These are phyloP conservation scores for Litchi chinensis DNA, from an alignment of 345 rosid species.

Conservation along the genomic window DNA sequence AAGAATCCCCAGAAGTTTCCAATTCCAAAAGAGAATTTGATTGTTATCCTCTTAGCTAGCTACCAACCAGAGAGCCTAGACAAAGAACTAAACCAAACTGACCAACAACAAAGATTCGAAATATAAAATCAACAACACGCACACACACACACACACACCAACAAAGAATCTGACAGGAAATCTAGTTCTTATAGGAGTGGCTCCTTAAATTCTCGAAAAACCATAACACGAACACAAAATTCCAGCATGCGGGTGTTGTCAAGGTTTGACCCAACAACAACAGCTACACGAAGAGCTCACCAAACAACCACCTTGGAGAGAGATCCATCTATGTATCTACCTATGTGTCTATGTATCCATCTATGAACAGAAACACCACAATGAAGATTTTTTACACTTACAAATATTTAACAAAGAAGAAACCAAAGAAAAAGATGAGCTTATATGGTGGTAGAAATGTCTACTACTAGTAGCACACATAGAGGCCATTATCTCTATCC, in stretches of 20 bases:
- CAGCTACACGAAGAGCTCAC: not conserved
- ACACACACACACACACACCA: slow-evolving; percentile 6
- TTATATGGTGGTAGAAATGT: slow-evolving; percentile 56
- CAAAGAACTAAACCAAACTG: slow-evolving; percentile 32
- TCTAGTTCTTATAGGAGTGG: slow-evolving; percentile 17
- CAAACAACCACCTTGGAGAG: not conserved
- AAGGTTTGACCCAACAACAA: slow-evolving; percentile 38
- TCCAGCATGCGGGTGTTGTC: slow-evolving; percentile 23
- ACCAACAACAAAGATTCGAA: slow-evolving; percentile 35
- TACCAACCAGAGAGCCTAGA: slow-evolving; percentile 39
- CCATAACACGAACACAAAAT: slow-evolving; percentile 22
- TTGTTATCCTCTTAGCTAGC: slow-evolving; percentile 30
- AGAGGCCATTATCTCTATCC: slow-evolving; percentile 51
- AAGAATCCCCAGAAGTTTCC: slow-evolving; percentile 43
- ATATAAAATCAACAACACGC: slow-evolving; percentile 20
- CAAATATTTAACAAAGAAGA: slow-evolving; percentile 27
- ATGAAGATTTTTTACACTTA: not conserved
- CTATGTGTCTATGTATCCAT: slow-evolving; percentile 7
- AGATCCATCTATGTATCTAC: not conserved
- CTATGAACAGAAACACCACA: slow-evolving; percentile 12
- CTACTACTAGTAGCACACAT: slow-evolving; percentile 42
- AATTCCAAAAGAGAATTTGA: slow-evolving; percentile 37
- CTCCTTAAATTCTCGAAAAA: slow-evolving; percentile 27
- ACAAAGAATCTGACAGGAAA: slow-evolving; percentile 39
- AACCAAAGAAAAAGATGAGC: slow-evolving; percentile 43